phyloP scores from a whole-genome alignment of 2,329 filamentous ascomycete species.

The Pseudogymnoascus sp. region DNA sequence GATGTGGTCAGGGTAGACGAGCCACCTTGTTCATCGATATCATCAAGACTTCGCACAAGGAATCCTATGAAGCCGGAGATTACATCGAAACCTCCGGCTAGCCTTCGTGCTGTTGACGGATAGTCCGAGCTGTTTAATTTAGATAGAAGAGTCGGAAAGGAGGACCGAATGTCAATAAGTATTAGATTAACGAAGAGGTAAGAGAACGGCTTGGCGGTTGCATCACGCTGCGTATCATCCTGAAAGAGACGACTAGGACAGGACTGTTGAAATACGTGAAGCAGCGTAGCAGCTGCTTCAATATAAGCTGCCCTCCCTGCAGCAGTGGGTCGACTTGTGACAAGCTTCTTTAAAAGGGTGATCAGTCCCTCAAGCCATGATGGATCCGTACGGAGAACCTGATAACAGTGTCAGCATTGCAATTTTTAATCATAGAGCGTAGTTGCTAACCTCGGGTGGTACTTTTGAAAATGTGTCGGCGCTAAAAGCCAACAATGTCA shows the following conservation, averaged over 20 bases:
- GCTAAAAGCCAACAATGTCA: constrained; percentile 51
- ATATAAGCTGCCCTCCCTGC: constrained; percentile 51
- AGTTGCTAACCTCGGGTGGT: constrained; percentile 36
- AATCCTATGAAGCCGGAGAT: constrained; percentile 50
- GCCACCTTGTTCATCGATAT: constrained; percentile 40
- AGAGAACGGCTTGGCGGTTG: constrained; percentile 44
- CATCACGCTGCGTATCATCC: constrained; percentile 23
- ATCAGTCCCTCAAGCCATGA: constrained; percentile 45
- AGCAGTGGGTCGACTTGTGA: constrained; percentile 46
- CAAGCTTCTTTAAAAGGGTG: constrained; percentile 43
- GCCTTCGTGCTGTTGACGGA: constrained; percentile 38
- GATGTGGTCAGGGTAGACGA: constrained; percentile 38
- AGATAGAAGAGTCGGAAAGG: constrained; percentile 50
- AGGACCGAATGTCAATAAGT: constrained; percentile 56
- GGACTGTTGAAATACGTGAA: constrained; percentile 44
- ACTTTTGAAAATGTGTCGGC: constrained; percentile 43
- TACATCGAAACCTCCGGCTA: constrained; percentile 55
- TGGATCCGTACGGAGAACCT: constrained; percentile 43
- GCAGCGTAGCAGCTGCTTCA: constrained; percentile 47
- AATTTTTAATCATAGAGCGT: background rate
- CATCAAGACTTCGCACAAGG: constrained; percentile 46
- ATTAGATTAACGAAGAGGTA: constrained; percentile 58
- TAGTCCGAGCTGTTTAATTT: constrained; percentile 50
- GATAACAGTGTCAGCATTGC: background rate
- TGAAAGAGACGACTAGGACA: constrained; percentile 45